Evolutionary conservation across 2,329 filamentous ascomycete genomes (phyloP).

Genomic region (Ophiostoma himal-ulmi): DNA sequence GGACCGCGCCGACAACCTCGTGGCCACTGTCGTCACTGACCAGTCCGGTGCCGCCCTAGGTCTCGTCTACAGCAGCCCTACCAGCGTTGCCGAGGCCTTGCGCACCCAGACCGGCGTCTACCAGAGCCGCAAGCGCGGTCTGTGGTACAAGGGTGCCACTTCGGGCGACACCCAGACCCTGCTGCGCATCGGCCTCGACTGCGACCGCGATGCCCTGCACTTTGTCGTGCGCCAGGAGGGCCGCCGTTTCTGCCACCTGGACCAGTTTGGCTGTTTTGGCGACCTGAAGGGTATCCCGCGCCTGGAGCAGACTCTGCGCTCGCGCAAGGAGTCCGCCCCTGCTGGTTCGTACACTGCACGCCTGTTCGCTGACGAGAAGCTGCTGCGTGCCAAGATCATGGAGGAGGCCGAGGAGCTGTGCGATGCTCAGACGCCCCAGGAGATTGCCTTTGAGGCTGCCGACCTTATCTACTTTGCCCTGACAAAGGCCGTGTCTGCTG

Average conservation of each 20-base stretch:
- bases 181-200: constrained; percentile 78
- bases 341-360: constrained; percentile 88
- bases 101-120: constrained; percentile 78
- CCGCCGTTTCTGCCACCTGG: constrained; percentile 83
- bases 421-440: constrained; percentile 59
- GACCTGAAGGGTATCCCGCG: constrained; percentile 72
- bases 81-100: constrained; percentile 82
- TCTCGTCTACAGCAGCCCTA: constrained; percentile 87
- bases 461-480: constrained; percentile 95
- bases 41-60: constrained; percentile 79
- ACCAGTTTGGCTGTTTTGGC: constrained; percentile 89
- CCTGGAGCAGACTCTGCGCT: constrained; percentile 79
- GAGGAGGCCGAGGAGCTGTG: constrained; percentile 96
- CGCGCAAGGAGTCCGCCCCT: constrained; percentile 75
- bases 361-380: constrained; percentile 84
- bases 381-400: constrained; percentile 93
- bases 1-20: constrained; percentile 75
- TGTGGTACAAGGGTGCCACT: constrained; percentile 95
- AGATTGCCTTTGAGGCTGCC: constrained; percentile 89
- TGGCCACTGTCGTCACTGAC: constrained; percentile 87
- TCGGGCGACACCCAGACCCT: constrained; percentile 92
- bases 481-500: constrained; percentile 78
- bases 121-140: constrained; percentile 86
- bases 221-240: constrained; percentile 89
- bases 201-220: constrained; percentile 85